A percentile compares a stretch with the other conserved stretches of the same genome.
These are phyloP conservation scores for Diutina rugosa DNA, from an alignment of 1,139 yeast species.

Conservation along the genomic window DNA sequence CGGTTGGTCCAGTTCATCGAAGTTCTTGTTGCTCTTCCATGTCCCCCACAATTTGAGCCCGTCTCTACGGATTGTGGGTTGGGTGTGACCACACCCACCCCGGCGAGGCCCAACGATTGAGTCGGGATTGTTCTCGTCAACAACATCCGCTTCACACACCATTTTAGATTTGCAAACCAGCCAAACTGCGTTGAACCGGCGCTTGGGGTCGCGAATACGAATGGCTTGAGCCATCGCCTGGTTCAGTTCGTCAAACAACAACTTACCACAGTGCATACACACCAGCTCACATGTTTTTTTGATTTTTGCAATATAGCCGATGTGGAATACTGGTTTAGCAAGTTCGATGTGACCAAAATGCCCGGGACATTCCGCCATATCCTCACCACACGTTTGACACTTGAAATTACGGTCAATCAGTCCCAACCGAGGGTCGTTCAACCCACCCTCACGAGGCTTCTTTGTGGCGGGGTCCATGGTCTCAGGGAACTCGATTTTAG, in stretches of 20 bases:
- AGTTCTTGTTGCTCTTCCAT: slow-evolving; percentile 78
- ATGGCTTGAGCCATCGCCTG: slow-evolving; percentile 84
- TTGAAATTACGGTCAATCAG: slow-evolving; percentile 93
- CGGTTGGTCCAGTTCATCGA: slow-evolving; percentile 79
- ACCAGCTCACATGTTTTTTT: slow-evolving; percentile 93
- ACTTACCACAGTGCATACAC: slow-evolving; percentile 97
- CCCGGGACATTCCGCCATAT: slow-evolving; percentile 98
- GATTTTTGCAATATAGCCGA: slow-evolving; percentile 87
- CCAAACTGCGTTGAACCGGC: slow-evolving; percentile 96
- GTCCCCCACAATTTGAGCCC: slow-evolving; percentile 95
- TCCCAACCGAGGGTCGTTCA: slow-evolving; percentile 94
- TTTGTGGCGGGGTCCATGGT: slow-evolving; percentile 96
- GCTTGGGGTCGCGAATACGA: slow-evolving; percentile 84
- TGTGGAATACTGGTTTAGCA: slow-evolving; percentile 96
- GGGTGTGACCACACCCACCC: slow-evolving; percentile 98
- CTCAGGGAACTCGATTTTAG: slow-evolving; percentile 95
- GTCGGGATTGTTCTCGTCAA: slow-evolving; percentile 36
- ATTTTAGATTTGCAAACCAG: slow-evolving; percentile 77
- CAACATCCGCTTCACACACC: slow-evolving; percentile 87
- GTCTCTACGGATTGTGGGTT: slow-evolving; percentile 91
- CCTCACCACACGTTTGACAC: slow-evolving; percentile 98
- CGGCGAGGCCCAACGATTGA: slow-evolving; percentile 41
- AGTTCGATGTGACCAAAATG: slow-evolving; percentile 98
- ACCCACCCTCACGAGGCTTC: slow-evolving; percentile 92
- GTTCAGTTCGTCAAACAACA: slow-evolving; percentile 76